phyloP scores from a whole-genome alignment of 495 filamentous ascomycete genomes.

The Filosporella fistucella region DNA sequence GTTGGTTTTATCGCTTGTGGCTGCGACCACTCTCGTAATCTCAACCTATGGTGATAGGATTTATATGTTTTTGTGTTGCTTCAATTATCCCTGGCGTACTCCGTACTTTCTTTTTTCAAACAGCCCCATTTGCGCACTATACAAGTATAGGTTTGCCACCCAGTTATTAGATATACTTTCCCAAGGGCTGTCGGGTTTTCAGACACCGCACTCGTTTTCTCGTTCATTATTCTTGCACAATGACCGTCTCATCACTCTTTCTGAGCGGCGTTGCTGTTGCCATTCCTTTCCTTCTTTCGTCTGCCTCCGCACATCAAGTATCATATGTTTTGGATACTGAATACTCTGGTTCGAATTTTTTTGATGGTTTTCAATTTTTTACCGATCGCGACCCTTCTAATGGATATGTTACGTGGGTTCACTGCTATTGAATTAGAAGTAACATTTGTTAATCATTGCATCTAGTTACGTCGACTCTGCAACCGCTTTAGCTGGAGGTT shows the following conservation, averaged over 20 bases:
- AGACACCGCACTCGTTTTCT: no score
- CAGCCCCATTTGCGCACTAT: no score
- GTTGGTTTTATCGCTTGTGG: no score
- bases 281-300: background rate
- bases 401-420: background rate
- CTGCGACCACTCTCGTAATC: no score
- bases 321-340: background rate
- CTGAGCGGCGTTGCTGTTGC: background rate
- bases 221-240: background rate
- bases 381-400: background rate
- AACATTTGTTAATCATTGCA: no score
- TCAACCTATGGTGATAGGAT: no score
- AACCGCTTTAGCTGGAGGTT: conserved; percentile 38
- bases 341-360: background rate
- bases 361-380: background rate
- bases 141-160: no score
- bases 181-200: no score
- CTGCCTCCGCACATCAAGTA: background rate
- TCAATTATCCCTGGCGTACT: no score
- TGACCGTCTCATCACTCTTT: conserved; percentile 1
- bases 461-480: conserved; percentile 45
- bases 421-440: background rate
- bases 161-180: no score
- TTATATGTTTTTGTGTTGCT: no score
- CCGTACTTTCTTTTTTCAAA: no score